Evolutionary conservation across 2,329 filamentous ascomycete genomes (phyloP).

Genomic region (Blastomyces parvus): DNA sequence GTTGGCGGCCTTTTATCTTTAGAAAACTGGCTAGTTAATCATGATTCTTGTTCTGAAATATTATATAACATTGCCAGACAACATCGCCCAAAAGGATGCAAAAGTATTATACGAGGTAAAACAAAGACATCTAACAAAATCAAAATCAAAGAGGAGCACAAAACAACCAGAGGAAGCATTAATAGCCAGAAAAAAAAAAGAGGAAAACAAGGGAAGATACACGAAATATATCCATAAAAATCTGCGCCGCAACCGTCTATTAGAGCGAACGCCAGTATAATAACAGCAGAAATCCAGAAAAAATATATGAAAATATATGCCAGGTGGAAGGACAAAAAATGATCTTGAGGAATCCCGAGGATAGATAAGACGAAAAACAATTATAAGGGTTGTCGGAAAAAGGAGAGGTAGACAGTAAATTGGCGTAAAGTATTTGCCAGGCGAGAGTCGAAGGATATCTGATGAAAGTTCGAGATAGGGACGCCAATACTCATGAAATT

Average conservation of each 20-base stretch:
- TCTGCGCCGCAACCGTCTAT: constrained; percentile 5
- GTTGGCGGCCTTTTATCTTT: background rate
- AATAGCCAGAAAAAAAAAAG: background rate
- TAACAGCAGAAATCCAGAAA: background rate
- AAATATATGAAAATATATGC: background rate
- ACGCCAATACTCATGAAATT: background rate
- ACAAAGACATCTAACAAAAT: background rate
- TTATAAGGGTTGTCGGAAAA: background rate
- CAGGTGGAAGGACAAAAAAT: background rate
- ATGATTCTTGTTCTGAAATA: background rate
- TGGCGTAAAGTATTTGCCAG: background rate
- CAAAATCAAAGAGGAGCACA: background rate
- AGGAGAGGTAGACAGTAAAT: background rate
- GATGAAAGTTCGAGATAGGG: background rate
- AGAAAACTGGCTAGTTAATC: background rate
- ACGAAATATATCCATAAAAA: background rate
- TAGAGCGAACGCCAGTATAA: background rate
- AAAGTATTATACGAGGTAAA: background rate
- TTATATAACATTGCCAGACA: background rate
- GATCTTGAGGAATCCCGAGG: background rate
- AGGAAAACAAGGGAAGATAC: constrained; percentile 10
- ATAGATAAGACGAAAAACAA: constrained; percentile 8
- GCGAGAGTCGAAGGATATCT: background rate
- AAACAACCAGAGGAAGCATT: too few relatives aligned
- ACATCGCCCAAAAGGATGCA: background rate